phyloP scores from a whole-genome alignment of 176 grass and related monocot species.

The Themeda triandra region DNA sequence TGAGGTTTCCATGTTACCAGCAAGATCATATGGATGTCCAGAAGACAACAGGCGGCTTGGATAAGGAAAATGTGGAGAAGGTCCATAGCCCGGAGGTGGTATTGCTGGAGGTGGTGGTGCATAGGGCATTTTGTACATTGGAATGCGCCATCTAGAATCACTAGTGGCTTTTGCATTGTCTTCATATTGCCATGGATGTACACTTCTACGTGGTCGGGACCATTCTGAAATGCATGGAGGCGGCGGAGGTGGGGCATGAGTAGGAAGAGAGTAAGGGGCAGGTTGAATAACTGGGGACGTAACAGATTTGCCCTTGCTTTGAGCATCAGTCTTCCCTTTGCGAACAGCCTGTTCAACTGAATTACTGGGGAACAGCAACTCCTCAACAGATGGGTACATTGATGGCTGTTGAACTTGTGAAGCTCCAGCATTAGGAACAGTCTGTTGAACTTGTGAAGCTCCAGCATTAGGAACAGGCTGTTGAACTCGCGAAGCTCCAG shows the following conservation, averaged over 20 bases:
- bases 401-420: conserved; percentile 34
- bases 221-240: conserved; percentile 9
- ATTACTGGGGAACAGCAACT: conserved; percentile 26
- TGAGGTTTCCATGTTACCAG: conserved; percentile 25
- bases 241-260: conserved; percentile 20
- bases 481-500: conserved; percentile 30
- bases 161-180: conserved; percentile 3
- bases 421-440: background rate
- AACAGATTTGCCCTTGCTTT: conserved; percentile 49
- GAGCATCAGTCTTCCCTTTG: conserved; percentile 28
- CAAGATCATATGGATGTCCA: conserved; percentile 29
- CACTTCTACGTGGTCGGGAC: background rate
- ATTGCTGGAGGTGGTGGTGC: conserved; percentile 4
- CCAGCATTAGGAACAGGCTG: background rate
- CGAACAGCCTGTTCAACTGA: conserved; percentile 15
- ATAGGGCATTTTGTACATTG: conserved; percentile 19
- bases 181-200: conserved; percentile 25
- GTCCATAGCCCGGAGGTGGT: conserved; percentile 18
- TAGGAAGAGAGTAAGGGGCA: background rate
- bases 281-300: background rate
- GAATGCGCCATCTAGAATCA: conserved; percentile 31
- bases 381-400: conserved; percentile 46
- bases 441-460: no score
- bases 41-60: conserved; percentile 36
- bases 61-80: conserved; percentile 42